phyloP scores from a whole-genome alignment of 768 basidiomycete genomes.

The Tylopilus felleus region DNA sequence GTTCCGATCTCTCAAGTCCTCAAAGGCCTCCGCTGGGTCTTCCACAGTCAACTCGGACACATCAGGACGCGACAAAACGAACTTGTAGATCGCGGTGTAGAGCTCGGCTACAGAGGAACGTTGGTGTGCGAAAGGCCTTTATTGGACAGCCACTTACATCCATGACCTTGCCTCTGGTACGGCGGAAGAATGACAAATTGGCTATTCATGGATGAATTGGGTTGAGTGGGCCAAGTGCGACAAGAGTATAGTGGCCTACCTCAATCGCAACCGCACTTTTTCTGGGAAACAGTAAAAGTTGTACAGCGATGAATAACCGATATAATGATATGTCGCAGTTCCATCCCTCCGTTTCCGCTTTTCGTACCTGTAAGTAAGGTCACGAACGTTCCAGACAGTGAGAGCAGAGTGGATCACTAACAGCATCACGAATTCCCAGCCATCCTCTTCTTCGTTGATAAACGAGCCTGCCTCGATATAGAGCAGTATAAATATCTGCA shows the following conservation, averaged over 20 bases:
- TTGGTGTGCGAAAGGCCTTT: background rate
- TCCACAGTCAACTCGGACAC: constrained; percentile 95
- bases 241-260: constrained; percentile 42
- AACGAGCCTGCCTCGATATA: constrained; percentile 97
- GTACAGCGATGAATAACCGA: constrained; percentile 92
- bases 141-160: constrained; percentile 54
- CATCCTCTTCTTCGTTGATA: constrained; percentile 88
- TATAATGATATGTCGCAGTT: constrained; percentile 78
- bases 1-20: constrained; percentile 90
- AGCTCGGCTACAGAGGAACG: constrained; percentile 60
- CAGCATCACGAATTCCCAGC: constrained; percentile 91
- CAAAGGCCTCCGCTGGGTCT: constrained; percentile 97
- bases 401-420: constrained; percentile 39
- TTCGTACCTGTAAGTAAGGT: constrained; percentile 60
- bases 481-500: constrained; percentile 92
- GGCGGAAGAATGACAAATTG: constrained; percentile 94
- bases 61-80: constrained; percentile 58
- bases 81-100: constrained; percentile 81
- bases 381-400: background rate
- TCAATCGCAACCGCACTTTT: constrained; percentile 79
- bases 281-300: constrained; percentile 97
- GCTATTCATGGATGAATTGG: constrained; percentile 37
- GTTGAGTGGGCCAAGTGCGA: background rate
- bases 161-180: constrained; percentile 86
- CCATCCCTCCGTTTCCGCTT: constrained; percentile 64